phyloP scores from a whole-genome alignment of 2,329 filamentous ascomycete species.

The Raffaelea ambrosiae region DNA sequence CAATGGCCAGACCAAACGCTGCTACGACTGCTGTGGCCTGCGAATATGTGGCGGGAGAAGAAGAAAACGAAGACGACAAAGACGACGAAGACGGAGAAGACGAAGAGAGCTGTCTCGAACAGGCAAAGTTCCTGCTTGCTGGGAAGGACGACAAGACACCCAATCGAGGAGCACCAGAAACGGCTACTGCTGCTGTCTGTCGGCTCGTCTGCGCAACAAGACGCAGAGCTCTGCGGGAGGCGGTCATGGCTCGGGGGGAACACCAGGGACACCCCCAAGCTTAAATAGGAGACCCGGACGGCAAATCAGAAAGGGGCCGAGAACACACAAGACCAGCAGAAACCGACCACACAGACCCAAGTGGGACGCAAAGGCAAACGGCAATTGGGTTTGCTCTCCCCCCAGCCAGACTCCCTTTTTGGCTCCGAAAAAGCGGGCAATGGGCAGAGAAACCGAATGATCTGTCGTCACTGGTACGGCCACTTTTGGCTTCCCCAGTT shows the following conservation, averaged over 20 bases:
- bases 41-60: background rate
- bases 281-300: background rate
- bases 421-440: constrained; percentile 1
- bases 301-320: background rate
- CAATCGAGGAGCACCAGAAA: no score
- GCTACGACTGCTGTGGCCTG: background rate
- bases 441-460: constrained; percentile 15
- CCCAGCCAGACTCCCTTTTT: background rate
- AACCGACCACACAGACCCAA: no score
- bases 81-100: background rate
- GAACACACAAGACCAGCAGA: no score
- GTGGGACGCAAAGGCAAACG: background rate
- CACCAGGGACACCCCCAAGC: background rate
- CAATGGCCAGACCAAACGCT: constrained; percentile 6
- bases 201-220: constrained; percentile 16
- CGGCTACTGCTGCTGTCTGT: constrained; percentile 1
- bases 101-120: no score
- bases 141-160: background rate
- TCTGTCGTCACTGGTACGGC: constrained; percentile 11
- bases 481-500: constrained; percentile 3
- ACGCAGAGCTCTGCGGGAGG: constrained; percentile 8
- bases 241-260: constrained; percentile 1
- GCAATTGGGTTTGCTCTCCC: background rate
- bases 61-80: no score
- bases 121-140: background rate